Percentiles rank a stretch among this genome's conserved stretches.
Conservation (phyloP, 164 flowering plant species). For the Magnolia sinica region DNA sequence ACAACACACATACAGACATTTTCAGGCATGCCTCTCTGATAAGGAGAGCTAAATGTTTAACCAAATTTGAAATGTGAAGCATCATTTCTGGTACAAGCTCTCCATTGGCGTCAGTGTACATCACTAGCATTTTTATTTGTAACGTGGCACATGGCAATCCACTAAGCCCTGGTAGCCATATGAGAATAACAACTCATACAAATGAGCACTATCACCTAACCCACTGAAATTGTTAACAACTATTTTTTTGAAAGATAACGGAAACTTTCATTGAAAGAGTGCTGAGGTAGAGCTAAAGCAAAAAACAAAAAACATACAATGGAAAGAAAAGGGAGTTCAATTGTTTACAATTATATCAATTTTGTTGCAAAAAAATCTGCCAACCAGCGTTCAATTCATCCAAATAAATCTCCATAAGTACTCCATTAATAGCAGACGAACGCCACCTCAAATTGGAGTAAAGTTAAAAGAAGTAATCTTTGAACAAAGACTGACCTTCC, state of each 20-base stretch:
- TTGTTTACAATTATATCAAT: too few species aligned
- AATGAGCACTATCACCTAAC: not conserved
- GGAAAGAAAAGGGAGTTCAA: too few species aligned
- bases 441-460: not conserved
- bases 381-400: too few species aligned
- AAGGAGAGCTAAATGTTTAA: not conserved
- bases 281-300: too few species aligned
- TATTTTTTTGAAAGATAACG: too few species aligned
- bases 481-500: conserved; percentile 50
- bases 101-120: not conserved
- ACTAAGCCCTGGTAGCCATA: not conserved
- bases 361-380: too few species aligned
- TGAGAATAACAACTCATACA: not conserved
- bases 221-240: too few species aligned
- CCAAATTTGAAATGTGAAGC: conserved; percentile 1
- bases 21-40: not conserved
- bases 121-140: not conserved
- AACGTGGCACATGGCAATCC: not conserved
- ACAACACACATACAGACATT: not conserved
- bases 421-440: too few species aligned
- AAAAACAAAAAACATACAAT: too few species aligned
- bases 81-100: not conserved
- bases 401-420: too few species aligned
- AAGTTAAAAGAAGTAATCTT: not conserved
- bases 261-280: too few species aligned